Evolutionary conservation across 331 rosid genomes (phyloP), one percentile per base, ranked within the genome.

Genomic region (Arachis monticola): DNA sequence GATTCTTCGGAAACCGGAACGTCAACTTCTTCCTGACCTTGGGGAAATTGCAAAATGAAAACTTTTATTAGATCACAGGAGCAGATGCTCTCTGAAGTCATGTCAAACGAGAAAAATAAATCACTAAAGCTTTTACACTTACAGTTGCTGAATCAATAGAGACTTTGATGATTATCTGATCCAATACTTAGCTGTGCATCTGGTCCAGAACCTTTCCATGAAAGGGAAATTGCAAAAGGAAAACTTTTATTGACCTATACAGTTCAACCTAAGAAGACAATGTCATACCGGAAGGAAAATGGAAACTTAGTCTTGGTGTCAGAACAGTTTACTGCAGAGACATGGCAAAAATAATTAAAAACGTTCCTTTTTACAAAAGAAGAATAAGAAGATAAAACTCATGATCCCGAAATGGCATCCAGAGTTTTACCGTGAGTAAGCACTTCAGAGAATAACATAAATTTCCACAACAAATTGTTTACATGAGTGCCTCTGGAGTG

Each of bases 151-250:
- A 86, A 31, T 88, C 93, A 8, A 95, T 38, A 63, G 89, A 87
- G 83, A 71, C 70, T 83, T 35, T 71, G 90, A 46, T 79, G 82
- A 72, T 83, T 89, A 31, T 91, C 97, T 5, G 88, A 40, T 67
- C 75, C 88, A 55, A 81, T 88, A 0, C 86, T 32, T 32, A 0
- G 87, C 69, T 83, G 97, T 70, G 82, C 61, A 58, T 92, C 96
- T 8, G 91, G 81, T 61, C 85, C 91, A 62, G 92, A 35, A 70
- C 90, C 96, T 80, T 92, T 92, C 99, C 97, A 94, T 0, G 93
- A 85, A 61, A 94, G 74, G 11, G 96, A 83, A 67, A 92, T 79
- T 2, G 96, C 73, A 80, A 83, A 94, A 3, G 99, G 97, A 59
- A 92, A 90, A 82, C 86, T 87, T 81, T 94, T 97, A 0, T 84